Base-by-base conservation (phyloP, 768 basidiomycete genomes). In the Phylloporus arenicola region DNA sequence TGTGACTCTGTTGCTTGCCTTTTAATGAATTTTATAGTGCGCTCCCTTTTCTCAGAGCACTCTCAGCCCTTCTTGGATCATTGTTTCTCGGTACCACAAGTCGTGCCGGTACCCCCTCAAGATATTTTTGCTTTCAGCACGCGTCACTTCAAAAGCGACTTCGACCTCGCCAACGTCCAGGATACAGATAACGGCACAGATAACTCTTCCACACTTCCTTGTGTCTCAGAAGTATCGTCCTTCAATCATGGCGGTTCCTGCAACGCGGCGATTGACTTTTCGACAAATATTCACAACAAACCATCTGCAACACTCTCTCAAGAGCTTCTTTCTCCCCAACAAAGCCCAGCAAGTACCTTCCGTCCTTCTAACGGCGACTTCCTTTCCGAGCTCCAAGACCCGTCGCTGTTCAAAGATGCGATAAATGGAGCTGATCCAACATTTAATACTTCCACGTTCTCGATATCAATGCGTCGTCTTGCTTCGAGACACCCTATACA, bases 391-490 rank as follows among this genome's bases (percentile, higher is more conserved):
- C 24, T 55, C 14, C 55, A 51, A 19, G 55, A 56, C 27, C 43
- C 45, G 16, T 33, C 51, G 34, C 39, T 51, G 16, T 59, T 53
- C 47, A 61, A 54, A 34, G 53, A 58, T 29, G 34, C 30, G 40
- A 53, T 47, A 19, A 48, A 53, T 34, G 51, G 52, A 43, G 25
- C 37, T 3, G 27, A 51, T 13, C 30, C 65, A 33, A 30, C 51
- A n/a, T 50, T 51, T 9, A 50, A 50, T 24, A 30, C 54, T 29
- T 51, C 60, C 50, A 50, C 51, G 30, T 52, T 59, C 33, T 68
- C 67, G 34, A 60, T 67, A 52, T 67, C 72, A 19, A 63, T 57
- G 49, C 62, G 64, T n/a, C 68, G 63, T 17, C 55, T 67, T 31
- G 52, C 65, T 42, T 63, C 67, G 16, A 70, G 67, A 20, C 57